Evolutionary conservation across 1,139 yeast species (phyloP).

Genomic region (Kazachstania sp.): DNA sequence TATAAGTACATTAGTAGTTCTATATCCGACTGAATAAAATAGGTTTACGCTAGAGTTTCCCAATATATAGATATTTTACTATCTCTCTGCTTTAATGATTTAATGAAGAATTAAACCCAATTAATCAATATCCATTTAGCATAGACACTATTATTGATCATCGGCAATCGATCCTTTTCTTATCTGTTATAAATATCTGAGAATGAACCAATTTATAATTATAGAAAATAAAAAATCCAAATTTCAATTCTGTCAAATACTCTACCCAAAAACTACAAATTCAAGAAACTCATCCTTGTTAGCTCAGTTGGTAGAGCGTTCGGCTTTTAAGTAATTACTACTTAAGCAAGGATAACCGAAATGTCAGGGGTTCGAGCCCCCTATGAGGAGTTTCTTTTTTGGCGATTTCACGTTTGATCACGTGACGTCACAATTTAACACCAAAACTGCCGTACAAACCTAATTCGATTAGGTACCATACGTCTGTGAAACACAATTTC

Average conservation of each 20-base stretch:
- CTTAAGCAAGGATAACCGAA: slow-evolving; percentile 31
- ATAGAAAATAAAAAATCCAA: not conserved
- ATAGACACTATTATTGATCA: no score
- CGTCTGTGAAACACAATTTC: not conserved
- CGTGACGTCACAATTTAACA: no score
- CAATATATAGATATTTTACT: no score
- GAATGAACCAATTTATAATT: not conserved
- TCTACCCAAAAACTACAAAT: not conserved
- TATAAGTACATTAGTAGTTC: no score
- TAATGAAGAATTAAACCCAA: no score
- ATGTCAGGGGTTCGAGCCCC: slow-evolving; percentile 36
- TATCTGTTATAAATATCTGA: no score
- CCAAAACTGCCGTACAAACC: no score
- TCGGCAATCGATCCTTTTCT: no score
- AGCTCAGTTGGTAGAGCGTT: slow-evolving; percentile 9
- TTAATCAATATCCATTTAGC: no score
- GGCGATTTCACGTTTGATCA: not conserved
- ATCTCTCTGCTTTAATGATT: no score
- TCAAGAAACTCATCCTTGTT: slow-evolving; percentile 6
- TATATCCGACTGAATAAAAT: no score
- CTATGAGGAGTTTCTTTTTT: slow-evolving; percentile 28
- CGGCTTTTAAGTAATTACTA: slow-evolving; percentile 11
- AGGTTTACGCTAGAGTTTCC: no score
- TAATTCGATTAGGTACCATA: not conserved
- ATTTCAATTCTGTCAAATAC: not conserved